Conservation (phyloP, 1,139 yeast genomes). For the Meyerozyma carpophila region DNA sequence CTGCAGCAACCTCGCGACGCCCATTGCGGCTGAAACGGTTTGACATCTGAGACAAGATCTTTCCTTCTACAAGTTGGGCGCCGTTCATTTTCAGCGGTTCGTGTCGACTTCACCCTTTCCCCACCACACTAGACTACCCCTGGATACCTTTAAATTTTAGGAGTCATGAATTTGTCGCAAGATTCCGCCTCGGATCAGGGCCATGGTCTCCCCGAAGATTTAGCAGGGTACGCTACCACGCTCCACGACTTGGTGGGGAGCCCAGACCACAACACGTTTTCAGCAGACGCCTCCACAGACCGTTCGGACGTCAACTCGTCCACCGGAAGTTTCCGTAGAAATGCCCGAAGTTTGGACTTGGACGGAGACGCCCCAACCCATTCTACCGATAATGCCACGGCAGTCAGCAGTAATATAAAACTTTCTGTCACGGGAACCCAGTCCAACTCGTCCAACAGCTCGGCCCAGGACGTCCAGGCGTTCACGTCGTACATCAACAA, state of each 20-base stretch:
- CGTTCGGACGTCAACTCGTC: neutral
- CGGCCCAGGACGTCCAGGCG: slow-evolving; percentile 4
- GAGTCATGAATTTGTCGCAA: neutral
- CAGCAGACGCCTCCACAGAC: neutral
- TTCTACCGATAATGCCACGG: neutral
- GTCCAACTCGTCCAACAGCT: neutral
- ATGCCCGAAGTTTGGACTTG: neutral
- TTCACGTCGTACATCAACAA: slow-evolving; percentile 22
- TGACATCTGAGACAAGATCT: neutral
- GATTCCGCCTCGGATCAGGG: neutral
- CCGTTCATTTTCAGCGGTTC: too few species aligned
- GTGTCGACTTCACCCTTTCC: neutral
- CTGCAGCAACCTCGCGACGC: neutral
- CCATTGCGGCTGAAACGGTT: neutral
- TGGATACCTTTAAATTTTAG: neutral
- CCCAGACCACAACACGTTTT: neutral
- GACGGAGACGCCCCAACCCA: neutral
- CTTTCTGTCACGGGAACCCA: neutral
- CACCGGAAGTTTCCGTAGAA: neutral
- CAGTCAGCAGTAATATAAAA: neutral
- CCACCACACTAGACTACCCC: neutral
- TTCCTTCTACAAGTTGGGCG: neutral
- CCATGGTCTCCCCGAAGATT: neutral
- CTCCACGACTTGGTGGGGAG: neutral
- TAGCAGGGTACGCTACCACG: neutral